Percentiles rank a stretch among this genome's conserved stretches.
These are phyloP conservation scores for Starmerella tilneyi DNA, from an alignment of 805 yeast species.

Conservation along the genomic window DNA sequence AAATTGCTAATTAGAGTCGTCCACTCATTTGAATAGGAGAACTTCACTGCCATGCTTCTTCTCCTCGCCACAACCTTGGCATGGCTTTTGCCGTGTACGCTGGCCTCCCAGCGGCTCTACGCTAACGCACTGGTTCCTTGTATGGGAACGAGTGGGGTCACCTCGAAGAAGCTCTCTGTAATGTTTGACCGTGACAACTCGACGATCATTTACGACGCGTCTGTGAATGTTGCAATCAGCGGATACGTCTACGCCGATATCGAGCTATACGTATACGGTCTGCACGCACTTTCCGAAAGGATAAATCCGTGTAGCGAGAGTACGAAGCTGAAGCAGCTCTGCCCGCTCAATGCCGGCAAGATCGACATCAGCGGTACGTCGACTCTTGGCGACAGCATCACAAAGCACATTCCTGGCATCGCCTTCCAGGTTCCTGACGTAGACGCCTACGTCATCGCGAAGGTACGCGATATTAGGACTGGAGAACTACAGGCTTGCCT, in stretches of 20 bases:
- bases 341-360: constrained; percentile 77
- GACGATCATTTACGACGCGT: constrained; percentile 57
- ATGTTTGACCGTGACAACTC: constrained; percentile 61
- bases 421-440: constrained; percentile 81
- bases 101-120: constrained; percentile 21
- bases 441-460: constrained; percentile 63
- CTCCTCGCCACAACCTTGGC: constrained; percentile 3
- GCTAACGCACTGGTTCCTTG: constrained; percentile 82
- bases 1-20: too few relatives aligned
- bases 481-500: constrained; percentile 53
- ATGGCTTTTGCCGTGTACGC: constrained; percentile 3
- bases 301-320: constrained; percentile 49
- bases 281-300: constrained; percentile 47
- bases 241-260: constrained; percentile 60
- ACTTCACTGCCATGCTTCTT: not conserved
- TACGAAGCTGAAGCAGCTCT: constrained; percentile 69
- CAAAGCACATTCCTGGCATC: constrained; percentile 61
- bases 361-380: constrained; percentile 67
- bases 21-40: not conserved
- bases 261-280: constrained; percentile 78
- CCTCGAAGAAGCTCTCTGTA: constrained; percentile 67
- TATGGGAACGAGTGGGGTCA: constrained; percentile 61
- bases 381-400: constrained; percentile 39
- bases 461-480: constrained; percentile 32
- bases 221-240: constrained; percentile 55